Evolutionary conservation across 2,329 filamentous ascomycete genomes (phyloP).

Genomic region (Colletotrichum chlorophyti): DNA sequence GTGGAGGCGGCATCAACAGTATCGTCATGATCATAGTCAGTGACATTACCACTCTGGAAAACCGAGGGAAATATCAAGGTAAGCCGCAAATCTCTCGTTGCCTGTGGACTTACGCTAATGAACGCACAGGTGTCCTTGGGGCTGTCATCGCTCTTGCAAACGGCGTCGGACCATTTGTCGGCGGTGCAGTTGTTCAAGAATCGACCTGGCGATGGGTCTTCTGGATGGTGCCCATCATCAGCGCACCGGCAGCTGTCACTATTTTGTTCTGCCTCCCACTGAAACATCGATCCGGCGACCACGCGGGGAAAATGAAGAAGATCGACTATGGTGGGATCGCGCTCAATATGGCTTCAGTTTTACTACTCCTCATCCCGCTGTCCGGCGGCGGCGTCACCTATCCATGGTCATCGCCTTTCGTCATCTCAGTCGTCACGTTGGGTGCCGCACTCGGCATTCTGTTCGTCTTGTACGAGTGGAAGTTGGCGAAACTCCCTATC

Average conservation of each 20-base stretch:
- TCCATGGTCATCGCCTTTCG: conserved; percentile 34
- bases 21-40: conserved; percentile 46
- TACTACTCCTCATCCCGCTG: conserved; percentile 36
- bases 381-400: conserved; percentile 37
- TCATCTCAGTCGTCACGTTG: conserved; percentile 33
- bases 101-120: conserved; percentile 13
- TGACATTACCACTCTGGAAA: conserved; percentile 43
- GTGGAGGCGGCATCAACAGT: conserved; percentile 42
- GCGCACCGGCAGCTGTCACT: conserved; percentile 30
- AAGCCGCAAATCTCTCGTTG: background rate
- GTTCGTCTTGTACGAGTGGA: conserved; percentile 39
- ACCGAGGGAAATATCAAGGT: conserved; percentile 42
- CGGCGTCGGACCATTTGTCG: conserved; percentile 46
- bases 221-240: conserved; percentile 35
- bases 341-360: conserved; percentile 34
- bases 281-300: conserved; percentile 33
- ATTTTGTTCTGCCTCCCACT: conserved; percentile 37
- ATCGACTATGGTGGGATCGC: conserved; percentile 38
- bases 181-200: conserved; percentile 37
- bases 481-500: conserved; percentile 34
- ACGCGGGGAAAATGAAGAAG: conserved; percentile 34
- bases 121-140: conserved; percentile 31
- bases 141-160: conserved; percentile 39
- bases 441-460: conserved; percentile 31
- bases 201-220: conserved; percentile 40